These are phyloP conservation scores for Kwoniella sp. DNA, from an alignment of 768 basidiomycete genomes.

Conservation along the genomic window DNA sequence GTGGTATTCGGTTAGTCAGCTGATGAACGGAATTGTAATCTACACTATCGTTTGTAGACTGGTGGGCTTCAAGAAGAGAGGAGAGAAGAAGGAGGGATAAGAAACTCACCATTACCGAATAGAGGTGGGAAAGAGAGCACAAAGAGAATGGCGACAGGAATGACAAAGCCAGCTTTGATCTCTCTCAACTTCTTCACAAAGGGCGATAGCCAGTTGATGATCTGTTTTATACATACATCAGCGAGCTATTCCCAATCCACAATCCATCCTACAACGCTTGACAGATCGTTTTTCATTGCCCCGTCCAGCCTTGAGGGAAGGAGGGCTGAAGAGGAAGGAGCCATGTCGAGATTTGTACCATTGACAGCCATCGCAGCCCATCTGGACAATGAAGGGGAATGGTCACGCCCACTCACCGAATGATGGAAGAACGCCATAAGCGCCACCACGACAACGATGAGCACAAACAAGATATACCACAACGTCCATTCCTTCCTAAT, in stretches of 20 bases:
- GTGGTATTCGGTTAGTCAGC: neutral
- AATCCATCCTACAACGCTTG: no score
- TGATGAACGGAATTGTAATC: no score
- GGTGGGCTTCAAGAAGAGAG: neutral
- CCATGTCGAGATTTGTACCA: no score
- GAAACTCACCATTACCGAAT: constrained; percentile 70
- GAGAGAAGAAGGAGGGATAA: neutral
- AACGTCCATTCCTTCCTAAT: constrained; percentile 52
- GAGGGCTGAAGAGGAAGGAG: no score
- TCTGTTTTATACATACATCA: no score
- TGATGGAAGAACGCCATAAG: constrained; percentile 48
- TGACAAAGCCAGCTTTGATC: constrained; percentile 63
- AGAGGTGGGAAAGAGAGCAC: constrained; percentile 85
- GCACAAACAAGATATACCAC: constrained; percentile 38
- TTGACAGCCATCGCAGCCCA: no score
- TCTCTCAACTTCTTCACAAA: constrained; percentile 65
- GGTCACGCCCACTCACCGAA: constrained; percentile 46
- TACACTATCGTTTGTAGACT: no score
- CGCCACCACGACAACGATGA: constrained; percentile 39
- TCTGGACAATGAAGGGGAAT: no score
- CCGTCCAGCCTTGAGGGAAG: no score
- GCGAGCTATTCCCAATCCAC: no score
- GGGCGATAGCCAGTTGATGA: constrained; percentile 66
- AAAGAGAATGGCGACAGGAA: constrained; percentile 77
- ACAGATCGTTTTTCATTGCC: no score